Percentiles rank a stretch among this genome's conserved stretches.
Conservation (phyloP, 306 rosid species). For the Fragaria vesca region DNA sequence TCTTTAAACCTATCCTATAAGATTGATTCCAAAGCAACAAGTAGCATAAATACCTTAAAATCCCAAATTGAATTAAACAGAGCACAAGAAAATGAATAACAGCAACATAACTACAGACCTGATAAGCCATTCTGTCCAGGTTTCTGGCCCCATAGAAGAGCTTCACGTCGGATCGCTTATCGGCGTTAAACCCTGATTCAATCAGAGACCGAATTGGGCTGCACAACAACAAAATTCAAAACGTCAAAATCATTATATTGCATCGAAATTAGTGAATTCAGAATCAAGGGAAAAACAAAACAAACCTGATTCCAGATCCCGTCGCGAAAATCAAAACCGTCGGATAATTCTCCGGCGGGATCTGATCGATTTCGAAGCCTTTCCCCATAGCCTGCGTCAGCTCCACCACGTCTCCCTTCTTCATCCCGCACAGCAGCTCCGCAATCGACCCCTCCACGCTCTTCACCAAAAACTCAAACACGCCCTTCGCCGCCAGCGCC, state of each 20-base stretch:
- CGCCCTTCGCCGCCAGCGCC: conserved; percentile 50
- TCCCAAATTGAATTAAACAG: conserved; percentile 20
- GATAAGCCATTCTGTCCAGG: conserved; percentile 89
- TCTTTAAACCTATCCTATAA: conserved; percentile 82
- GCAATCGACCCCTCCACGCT: conserved; percentile 82
- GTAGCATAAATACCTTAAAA: conserved; percentile 7
- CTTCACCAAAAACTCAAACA: conserved; percentile 82
- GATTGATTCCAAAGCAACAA: conserved; percentile 17
- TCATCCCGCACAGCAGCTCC: conserved; percentile 71
- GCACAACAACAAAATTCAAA: conserved; percentile 15
- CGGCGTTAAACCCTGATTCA: conserved; percentile 74
- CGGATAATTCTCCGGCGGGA: conserved; percentile 62
- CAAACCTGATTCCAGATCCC: conserved; percentile 92
- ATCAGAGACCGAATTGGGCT: conserved; percentile 89
- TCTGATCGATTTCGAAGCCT: conserved; percentile 65
- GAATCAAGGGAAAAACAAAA: not conserved
- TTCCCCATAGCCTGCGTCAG: conserved; percentile 74
- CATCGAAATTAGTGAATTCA: not conserved
- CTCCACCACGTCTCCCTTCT: conserved; percentile 86
- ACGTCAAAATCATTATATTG: not conserved
- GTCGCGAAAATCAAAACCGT: conserved; percentile 78
- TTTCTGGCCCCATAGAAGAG: conserved; percentile 86
- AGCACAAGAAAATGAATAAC: not conserved
- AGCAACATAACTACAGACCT: conserved; percentile 46
- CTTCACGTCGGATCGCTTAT: conserved; percentile 76